A percentile compares a stretch with the other conserved stretches of the same genome.
Evolutionary conservation across 495 filamentous ascomycete genomes (phyloP).

Genomic region (Penicillium cinerascens): DNA sequence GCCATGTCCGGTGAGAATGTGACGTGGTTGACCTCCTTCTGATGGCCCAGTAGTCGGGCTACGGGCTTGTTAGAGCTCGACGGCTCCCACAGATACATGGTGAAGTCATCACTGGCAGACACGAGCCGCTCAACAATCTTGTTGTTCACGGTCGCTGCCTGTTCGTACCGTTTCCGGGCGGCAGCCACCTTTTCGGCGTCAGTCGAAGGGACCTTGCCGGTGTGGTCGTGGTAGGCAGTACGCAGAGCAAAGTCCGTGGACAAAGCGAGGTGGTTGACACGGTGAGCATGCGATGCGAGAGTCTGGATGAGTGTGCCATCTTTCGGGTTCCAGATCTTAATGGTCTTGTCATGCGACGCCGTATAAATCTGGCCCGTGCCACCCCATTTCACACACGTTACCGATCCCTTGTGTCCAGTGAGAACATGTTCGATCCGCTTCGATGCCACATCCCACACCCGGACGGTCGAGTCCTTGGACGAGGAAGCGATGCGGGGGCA

Average conservation of each 20-base stretch:
- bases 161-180: slow-evolving; percentile 80
- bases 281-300: slow-evolving; percentile 81
- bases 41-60: slow-evolving; percentile 84
- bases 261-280: slow-evolving; percentile 93
- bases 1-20: slow-evolving; percentile 87
- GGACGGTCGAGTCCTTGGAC: slow-evolving; percentile 85
- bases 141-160: slow-evolving; percentile 76
- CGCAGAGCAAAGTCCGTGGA: slow-evolving; percentile 91
- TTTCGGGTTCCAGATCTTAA: slow-evolving; percentile 85
- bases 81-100: slow-evolving; percentile 95
- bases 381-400: slow-evolving; percentile 93
- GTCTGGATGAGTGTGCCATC: slow-evolving; percentile 76
- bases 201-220: slow-evolving; percentile 61
- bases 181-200: slow-evolving; percentile 69
- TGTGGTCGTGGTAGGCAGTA: slow-evolving; percentile 85
- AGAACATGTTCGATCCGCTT: slow-evolving; percentile 76
- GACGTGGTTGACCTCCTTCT: slow-evolving; percentile 95
- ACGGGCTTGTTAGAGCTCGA: slow-evolving; percentile 74
- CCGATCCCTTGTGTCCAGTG: slow-evolving; percentile 81
- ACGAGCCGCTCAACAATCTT: slow-evolving; percentile 82
- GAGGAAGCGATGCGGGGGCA: slow-evolving; percentile 80
- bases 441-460: slow-evolving; percentile 82
- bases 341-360: slow-evolving; percentile 85
- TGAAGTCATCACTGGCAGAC: slow-evolving; percentile 91
- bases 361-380: slow-evolving; percentile 84